Evolutionary conservation across 2,329 filamentous ascomycete species (phyloP).

Genomic region (Fusarium sp.): DNA sequence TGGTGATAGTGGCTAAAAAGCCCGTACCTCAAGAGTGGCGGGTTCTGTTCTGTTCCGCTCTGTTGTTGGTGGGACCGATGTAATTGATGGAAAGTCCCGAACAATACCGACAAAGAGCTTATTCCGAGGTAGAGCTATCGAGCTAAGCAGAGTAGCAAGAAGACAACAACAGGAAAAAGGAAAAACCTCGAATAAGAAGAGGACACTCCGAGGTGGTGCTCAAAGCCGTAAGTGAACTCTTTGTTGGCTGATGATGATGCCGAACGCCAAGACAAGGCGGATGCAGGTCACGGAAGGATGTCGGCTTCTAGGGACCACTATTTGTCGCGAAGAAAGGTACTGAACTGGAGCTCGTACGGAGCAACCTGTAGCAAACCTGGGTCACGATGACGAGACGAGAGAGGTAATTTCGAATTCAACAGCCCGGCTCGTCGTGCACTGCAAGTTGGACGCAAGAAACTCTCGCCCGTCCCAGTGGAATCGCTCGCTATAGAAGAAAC

Average conservation of each 20-base stretch:
- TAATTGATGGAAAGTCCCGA: neutral
- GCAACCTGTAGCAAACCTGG: constrained; percentile 1
- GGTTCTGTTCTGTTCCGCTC: constrained; percentile 3
- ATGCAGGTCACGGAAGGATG: constrained; percentile 35
- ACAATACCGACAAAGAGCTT: constrained; percentile 8
- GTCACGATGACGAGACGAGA: constrained; percentile 9
- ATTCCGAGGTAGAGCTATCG: constrained; percentile 18
- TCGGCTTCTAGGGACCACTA: constrained; percentile 29
- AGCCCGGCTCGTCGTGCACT: neutral
- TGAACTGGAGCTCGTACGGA: neutral
- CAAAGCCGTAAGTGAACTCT: neutral
- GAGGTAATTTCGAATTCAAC: neutral
- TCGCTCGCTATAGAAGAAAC: constrained; percentile 24
- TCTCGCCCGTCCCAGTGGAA: constrained; percentile 30
- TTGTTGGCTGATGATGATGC: constrained; percentile 33
- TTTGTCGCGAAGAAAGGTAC: neutral
- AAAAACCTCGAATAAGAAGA: neutral
- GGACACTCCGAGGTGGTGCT: neutral
- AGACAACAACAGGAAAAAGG: neutral
- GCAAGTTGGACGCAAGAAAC: neutral
- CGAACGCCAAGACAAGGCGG: constrained; percentile 32
- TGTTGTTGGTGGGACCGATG: constrained; percentile 16
- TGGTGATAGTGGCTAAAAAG: constrained; percentile 28
- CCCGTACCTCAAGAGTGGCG: constrained; percentile 22
- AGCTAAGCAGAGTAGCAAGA: neutral